Base-by-base conservation (phyloP, 768 basidiomycete species). In the Mycena chlorophos region DNA sequence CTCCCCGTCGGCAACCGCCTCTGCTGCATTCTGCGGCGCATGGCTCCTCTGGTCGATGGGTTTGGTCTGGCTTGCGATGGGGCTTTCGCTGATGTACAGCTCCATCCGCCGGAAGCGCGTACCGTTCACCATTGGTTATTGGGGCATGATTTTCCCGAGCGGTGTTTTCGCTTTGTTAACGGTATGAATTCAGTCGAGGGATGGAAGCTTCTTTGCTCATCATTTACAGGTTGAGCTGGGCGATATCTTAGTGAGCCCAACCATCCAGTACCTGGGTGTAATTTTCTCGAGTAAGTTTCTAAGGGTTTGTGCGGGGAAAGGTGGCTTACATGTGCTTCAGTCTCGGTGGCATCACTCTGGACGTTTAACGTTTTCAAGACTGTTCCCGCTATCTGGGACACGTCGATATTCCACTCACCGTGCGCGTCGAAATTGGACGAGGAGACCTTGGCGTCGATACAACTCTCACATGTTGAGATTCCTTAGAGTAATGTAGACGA, bases 101-200 rank as follows among this genome's bases (percentile, higher is more conserved):
- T 70, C 73, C 19, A 13, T 68, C 17, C 69, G 56, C 52, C 58
- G 67, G 39, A 61, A 71, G n/a, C 60, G 63, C n/a, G 54, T 81
- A 4, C 70, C 71, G 0, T 83, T 84, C 58, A 68, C 73, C 5
- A 58, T 83, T 54, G 71, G 73, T 0, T 82, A 78, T 63, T 84
- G 82, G 82, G 83, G 81, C 4, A 69, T 78, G 17, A 70, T 83
- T 57, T 84, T 84, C 72, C 82, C 82, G 22, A 81, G 78, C 64
- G 82, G 74, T 4, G 80, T 80, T 3, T 82, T 77, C 61, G 74
- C 78, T 10, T 57, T 83, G 14, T 70, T 81, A 23, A 78, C 78
- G 0, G 74, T 34, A 34, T 17, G 31, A 34, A 34, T 17, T 34
- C 31, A 17, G 31, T 17, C 31, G 8, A 34, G 31, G 8, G 31